These are phyloP conservation scores for Hymenoscyphus occultus DNA, from an alignment of 2,329 filamentous ascomycete species.

Conservation along the genomic window DNA sequence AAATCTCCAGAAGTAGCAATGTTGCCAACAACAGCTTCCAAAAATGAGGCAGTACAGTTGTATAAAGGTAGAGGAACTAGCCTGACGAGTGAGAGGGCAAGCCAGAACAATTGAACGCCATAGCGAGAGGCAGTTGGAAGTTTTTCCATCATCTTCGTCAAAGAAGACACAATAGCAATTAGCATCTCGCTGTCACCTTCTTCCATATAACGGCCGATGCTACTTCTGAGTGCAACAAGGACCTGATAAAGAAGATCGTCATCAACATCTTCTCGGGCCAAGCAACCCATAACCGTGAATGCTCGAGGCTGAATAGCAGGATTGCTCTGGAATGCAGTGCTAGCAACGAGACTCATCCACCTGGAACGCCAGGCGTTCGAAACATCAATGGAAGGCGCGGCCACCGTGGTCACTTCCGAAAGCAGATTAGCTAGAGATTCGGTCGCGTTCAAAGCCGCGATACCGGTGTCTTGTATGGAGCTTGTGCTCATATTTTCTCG, in stretches of 20 bases:
- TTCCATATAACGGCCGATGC: constrained; percentile 62
- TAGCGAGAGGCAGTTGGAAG: constrained; percentile 65
- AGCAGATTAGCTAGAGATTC: constrained; percentile 60
- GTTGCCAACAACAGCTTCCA: constrained; percentile 63
- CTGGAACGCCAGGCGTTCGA: constrained; percentile 68
- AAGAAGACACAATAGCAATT: constrained; percentile 61
- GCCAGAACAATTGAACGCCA: constrained; percentile 67
- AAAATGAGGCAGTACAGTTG: constrained; percentile 62
- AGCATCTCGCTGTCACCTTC: constrained; percentile 66
- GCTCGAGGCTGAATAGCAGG: constrained; percentile 67
- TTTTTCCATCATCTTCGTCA: constrained; percentile 71
- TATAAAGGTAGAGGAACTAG: constrained; percentile 61
- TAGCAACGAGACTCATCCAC: constrained; percentile 72
- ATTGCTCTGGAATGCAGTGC: constrained; percentile 71
- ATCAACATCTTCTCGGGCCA: constrained; percentile 69
- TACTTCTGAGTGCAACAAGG: constrained; percentile 63
- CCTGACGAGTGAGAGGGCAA: constrained; percentile 63
- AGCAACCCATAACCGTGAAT: constrained; percentile 68
- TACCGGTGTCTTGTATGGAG: constrained; percentile 51
- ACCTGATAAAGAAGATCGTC: constrained; percentile 71
- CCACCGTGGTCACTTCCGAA: constrained; percentile 61
- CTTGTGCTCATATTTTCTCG: constrained; percentile 55
- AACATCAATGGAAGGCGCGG: constrained; percentile 61
- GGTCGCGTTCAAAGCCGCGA: constrained; percentile 42
- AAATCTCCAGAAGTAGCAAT: constrained; percentile 60